Evolutionary conservation across 768 basidiomycete species (phyloP), one percentile per base, ranked within the genome.

Genomic region (Phanerodontia chrysosporium): DNA sequence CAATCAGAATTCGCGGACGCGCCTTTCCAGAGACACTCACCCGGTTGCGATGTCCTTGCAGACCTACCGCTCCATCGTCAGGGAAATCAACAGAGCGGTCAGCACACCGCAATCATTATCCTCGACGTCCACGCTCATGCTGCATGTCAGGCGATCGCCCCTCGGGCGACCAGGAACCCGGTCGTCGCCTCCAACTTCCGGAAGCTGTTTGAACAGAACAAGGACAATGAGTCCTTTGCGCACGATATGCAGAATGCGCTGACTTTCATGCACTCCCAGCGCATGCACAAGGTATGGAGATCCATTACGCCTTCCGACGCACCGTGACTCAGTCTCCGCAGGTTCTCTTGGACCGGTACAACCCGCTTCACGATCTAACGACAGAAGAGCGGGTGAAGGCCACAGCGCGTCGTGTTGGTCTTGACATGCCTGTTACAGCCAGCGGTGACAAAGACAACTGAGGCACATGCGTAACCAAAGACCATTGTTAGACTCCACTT

Each of bases 311-410:
- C 32, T n/a, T 39, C 8, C 44, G 39, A 18, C 44, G 48, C 25
- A 48, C 16, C 5, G 22, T 59, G 48, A 32, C 14, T 42, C 10
- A 18, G 18, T 18, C 18, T 42, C 39, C 60, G 62, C 57, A 97
- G 95, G 76, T 76, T 22, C 75, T 97, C 49, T 72, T 97, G 61
- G 89, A 92, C 55, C 79, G 92, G 55, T 98, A 98, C 75, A 96
- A 95, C 70, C 94, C 95, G 0, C 75, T 89, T 18, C 72, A 86
- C 44, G 90, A 94, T 66, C 78, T 95, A 62, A 88, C 92, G 0
- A 75, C 80, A 5, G 85, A 92, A 64, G 92, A 96, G 69, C 77
- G 89, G 64, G 81, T 96, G 60, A 79, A 86, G 66, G 91, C 91
- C 1, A 95, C 95, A 0, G 94, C 93, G 2, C 80, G 85, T 45